Evolutionary conservation across 164 flowering plant genomes (phyloP).

Genomic region (Protea cynaroides): DNA sequence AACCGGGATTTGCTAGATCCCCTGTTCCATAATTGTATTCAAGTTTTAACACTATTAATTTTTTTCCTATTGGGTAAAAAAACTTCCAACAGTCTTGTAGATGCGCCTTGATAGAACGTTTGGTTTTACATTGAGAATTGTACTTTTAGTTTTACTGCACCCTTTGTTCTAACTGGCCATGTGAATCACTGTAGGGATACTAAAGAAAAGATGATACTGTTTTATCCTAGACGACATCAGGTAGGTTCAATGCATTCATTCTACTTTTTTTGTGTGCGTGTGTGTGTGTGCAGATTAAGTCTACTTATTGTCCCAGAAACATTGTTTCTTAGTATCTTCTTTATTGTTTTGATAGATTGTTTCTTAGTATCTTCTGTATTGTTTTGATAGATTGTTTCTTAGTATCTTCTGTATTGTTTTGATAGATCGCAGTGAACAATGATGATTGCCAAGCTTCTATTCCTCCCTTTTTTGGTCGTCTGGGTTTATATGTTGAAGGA

Average conservation of each 20-base stretch:
- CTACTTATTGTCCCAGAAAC: neutral
- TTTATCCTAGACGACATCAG: conserved; percentile 68
- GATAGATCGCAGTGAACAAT: conserved; percentile 53
- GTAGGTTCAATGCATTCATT: conserved; percentile 28
- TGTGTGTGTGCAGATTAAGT: neutral
- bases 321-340: neutral
- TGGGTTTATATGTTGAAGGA: conserved; percentile 82
- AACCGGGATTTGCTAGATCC: neutral
- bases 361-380: neutral
- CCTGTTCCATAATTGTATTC: too few relatives aligned
- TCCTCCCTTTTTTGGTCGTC: conserved; percentile 63
- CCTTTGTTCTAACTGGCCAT: neutral
- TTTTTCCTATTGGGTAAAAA: too few relatives aligned
- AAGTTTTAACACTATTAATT: too few relatives aligned
- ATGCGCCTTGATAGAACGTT: too few relatives aligned
- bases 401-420: conserved; percentile 5
- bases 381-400: conserved; percentile 25
- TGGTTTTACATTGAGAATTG: neutral
- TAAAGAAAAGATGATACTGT: conserved; percentile 54
- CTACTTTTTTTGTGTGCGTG: too few relatives aligned
- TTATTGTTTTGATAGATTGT: conserved; percentile 40
- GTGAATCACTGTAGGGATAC: conserved; percentile 40
- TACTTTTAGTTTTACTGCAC: neutral
- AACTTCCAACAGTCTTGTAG: too few relatives aligned
- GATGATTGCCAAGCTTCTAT: conserved; percentile 82